phyloP scores from a whole-genome alignment of 257 asterid genomes.

The Lithospermum erythrorhizon region DNA sequence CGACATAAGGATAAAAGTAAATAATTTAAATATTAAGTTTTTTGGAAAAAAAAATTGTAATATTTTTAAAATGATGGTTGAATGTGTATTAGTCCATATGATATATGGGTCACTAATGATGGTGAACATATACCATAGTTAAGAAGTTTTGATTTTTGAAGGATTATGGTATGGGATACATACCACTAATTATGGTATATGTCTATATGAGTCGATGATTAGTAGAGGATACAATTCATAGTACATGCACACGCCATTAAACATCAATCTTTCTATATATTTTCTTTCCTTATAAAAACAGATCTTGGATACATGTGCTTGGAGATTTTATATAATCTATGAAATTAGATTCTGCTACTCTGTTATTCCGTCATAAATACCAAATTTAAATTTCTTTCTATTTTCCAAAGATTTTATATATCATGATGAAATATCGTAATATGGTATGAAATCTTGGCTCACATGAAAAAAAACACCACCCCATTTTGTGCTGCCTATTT shows the following conservation, averaged over 20 bases:
- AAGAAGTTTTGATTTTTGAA: no score
- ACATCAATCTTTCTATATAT: conserved; percentile 26
- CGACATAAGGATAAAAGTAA: no score
- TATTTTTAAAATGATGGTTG: no score
- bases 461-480: conserved; percentile 11
- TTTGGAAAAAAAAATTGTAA: no score
- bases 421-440: conserved; percentile 28
- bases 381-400: conserved; percentile 15
- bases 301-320: conserved; percentile 24
- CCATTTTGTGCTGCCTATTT: conserved; percentile 23
- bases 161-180: no score
- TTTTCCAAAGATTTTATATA: conserved; percentile 28
- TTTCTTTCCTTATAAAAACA: conserved; percentile 26
- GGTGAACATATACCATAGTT: no score
- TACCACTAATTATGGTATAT: no score
- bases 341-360: conserved; percentile 19
- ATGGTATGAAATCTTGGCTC: conserved; percentile 17
- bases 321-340: conserved; percentile 26
- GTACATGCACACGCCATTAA: conserved; percentile 3
- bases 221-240: no score
- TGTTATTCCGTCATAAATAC: conserved; percentile 10
- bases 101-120: no score
- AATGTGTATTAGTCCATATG: no score
- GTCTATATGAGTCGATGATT: no score
- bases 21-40: no score